These are phyloP conservation scores for Schizosaccharomyces octosporus DNA, from an alignment of 805 yeast genomes.

Conservation along the genomic window DNA sequence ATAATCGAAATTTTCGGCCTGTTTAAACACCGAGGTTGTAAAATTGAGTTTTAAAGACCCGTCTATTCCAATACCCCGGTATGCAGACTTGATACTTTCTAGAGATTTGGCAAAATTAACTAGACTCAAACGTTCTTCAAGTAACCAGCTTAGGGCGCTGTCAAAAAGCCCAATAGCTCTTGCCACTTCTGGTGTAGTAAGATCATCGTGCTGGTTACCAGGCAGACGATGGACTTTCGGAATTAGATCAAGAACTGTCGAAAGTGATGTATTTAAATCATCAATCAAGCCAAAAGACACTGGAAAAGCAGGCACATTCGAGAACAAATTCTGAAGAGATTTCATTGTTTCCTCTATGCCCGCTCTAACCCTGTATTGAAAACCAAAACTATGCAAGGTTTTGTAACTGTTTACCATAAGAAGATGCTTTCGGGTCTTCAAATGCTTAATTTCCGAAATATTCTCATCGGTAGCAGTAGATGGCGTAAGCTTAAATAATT, in stretches of 20 bases:
- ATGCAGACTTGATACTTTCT: neutral
- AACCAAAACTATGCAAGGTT: conserved; percentile 53
- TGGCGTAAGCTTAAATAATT: conserved; percentile 60
- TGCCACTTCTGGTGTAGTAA: neutral
- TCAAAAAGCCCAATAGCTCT: neutral
- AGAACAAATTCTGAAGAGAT: conserved; percentile 36
- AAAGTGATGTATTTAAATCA: neutral
- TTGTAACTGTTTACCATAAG: conserved; percentile 52
- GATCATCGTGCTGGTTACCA: neutral
- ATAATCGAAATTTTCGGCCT: neutral
- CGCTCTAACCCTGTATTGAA: conserved; percentile 37
- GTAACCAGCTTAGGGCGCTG: neutral
- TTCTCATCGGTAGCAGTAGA: conserved; percentile 39
- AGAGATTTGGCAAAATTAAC: neutral
- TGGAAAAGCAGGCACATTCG: conserved; percentile 17
- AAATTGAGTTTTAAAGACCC: neutral
- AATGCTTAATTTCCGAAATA: conserved; percentile 41
- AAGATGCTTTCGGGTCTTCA: conserved; percentile 62
- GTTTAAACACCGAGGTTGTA: neutral
- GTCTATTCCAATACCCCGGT: neutral
- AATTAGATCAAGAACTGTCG: neutral
- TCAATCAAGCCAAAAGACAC: neutral
- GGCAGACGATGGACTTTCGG: neutral
- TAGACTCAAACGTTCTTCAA: neutral
- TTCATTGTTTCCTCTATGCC: conserved; percentile 41